Conservation (phyloP, 768 basidiomycete genomes). For the Boletus edulis region DNA sequence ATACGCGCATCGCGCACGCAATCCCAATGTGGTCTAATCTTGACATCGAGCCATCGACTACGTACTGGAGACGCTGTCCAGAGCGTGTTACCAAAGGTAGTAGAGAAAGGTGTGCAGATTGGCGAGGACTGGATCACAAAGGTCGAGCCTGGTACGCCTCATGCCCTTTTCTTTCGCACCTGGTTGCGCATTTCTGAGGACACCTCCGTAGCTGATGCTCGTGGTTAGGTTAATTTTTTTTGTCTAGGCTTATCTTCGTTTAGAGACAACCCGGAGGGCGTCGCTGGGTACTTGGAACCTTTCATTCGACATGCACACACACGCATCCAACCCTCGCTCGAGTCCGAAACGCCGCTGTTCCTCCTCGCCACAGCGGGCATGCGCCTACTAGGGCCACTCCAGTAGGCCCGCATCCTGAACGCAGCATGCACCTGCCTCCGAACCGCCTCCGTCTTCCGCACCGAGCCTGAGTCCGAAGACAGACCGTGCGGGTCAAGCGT, state of each 20-base stretch:
- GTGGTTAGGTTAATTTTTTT: neutral
- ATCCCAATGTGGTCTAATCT: no score
- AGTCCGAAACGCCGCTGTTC: constrained; percentile 85
- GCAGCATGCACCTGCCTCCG: constrained; percentile 76
- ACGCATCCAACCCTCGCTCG: constrained; percentile 83
- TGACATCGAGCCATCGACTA: no score
- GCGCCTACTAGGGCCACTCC: constrained; percentile 72
- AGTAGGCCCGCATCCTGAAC: constrained; percentile 71
- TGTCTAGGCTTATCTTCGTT: constrained; percentile 82
- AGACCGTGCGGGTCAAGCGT: constrained; percentile 93
- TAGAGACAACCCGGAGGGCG: constrained; percentile 61
- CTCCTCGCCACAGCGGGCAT: constrained; percentile 96
- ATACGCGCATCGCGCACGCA: no score
- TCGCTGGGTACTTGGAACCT: constrained; percentile 77
- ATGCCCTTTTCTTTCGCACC: no score
- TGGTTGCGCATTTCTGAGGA: no score
- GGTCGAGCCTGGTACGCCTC: constrained; percentile 84
- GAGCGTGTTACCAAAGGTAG: constrained; percentile 67
- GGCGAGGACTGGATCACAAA: constrained; percentile 88
- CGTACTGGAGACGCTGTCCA: constrained; percentile 46
- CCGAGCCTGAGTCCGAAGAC: constrained; percentile 59
- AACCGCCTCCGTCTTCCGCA: constrained; percentile 72
- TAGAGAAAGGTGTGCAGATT: constrained; percentile 85
- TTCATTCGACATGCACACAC: constrained; percentile 79
- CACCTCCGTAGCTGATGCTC: neutral